phyloP scores from a whole-genome alignment of 345 rosid species.

The Viola odorata region DNA sequence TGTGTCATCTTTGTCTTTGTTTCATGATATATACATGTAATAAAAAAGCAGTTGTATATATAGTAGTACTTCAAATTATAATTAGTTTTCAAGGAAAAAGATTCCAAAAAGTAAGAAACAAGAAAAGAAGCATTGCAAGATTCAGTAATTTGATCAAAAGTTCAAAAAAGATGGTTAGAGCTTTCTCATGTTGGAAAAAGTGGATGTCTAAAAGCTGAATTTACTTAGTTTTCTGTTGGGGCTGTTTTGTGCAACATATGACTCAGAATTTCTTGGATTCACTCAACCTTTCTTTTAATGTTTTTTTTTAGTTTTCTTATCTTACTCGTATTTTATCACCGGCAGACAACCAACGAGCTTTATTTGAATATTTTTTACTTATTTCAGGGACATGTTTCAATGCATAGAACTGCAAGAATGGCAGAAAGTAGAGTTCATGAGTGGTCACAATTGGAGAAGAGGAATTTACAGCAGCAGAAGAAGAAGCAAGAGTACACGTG shows the following conservation, averaged over 20 bases:
- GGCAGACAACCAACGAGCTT: no score
- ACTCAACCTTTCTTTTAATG: not conserved
- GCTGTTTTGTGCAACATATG: not conserved
- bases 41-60: no score
- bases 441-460: conserved; percentile 28
- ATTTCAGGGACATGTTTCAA: conserved; percentile 20
- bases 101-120: not conserved
- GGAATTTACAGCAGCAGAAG: conserved; percentile 16
- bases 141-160: conserved; percentile 10
- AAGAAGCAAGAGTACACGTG: conserved; percentile 2
- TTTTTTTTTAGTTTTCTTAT: no score
- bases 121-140: conserved; percentile 2
- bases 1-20: conserved; percentile 8
- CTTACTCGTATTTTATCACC: not conserved
- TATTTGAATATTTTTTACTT: not conserved
- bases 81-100: not conserved
- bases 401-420: conserved; percentile 11
- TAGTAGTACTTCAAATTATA: no score
- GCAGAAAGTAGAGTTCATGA: conserved; percentile 21
- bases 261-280: conserved; percentile 1
- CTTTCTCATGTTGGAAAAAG: conserved; percentile 26
- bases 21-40: not conserved
- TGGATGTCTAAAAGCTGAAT: conserved; percentile 28
- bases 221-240: conserved; percentile 13
- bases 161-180: conserved; percentile 19